These are phyloP conservation scores for Astraeus odoratus DNA, from an alignment of 768 basidiomycete species.

Conservation along the genomic window DNA sequence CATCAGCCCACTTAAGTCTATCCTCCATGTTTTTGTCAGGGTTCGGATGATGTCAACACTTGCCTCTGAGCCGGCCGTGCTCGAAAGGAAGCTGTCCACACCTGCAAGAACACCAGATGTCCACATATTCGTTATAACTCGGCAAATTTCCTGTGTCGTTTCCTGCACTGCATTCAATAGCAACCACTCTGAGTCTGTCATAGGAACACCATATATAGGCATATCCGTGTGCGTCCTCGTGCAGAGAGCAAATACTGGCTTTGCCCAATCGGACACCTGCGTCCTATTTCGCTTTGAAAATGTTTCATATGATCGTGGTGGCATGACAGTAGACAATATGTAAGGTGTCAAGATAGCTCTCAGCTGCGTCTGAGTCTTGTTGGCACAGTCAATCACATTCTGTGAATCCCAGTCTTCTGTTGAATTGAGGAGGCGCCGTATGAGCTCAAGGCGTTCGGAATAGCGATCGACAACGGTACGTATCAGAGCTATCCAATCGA, in stretches of 20 bases:
- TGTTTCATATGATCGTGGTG: slow-evolving; percentile 1
- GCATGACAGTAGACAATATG: slow-evolving; percentile 2
- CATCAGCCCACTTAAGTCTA: slow-evolving; percentile 33
- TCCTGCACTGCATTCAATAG: slow-evolving; percentile 24
- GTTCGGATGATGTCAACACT: slow-evolving; percentile 2
- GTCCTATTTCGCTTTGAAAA: neutral
- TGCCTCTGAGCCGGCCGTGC: neutral
- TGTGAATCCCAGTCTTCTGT: slow-evolving; percentile 7
- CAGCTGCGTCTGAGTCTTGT: slow-evolving; percentile 13
- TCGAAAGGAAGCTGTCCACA: slow-evolving; percentile 9
- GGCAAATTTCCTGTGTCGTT: slow-evolving; percentile 40
- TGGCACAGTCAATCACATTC: slow-evolving; percentile 4
- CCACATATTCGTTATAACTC: slow-evolving; percentile 41
- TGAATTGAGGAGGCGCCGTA: slow-evolving; percentile 30
- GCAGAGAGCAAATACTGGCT: slow-evolving; percentile 25
- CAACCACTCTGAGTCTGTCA: slow-evolving; percentile 25
- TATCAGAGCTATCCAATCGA: slow-evolving; percentile 38
- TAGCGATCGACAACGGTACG: slow-evolving; percentile 36
- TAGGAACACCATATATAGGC: neutral
- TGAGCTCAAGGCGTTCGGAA: slow-evolving; percentile 34
- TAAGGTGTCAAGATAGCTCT: slow-evolving; percentile 13
- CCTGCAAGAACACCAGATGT: slow-evolving; percentile 29
- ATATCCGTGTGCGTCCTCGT: slow-evolving; percentile 24
- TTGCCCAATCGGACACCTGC: slow-evolving; percentile 19
- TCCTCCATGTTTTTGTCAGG: slow-evolving; percentile 28